These are phyloP conservation scores for Imleria badia DNA, from an alignment of 768 basidiomycete species.

Conservation along the genomic window DNA sequence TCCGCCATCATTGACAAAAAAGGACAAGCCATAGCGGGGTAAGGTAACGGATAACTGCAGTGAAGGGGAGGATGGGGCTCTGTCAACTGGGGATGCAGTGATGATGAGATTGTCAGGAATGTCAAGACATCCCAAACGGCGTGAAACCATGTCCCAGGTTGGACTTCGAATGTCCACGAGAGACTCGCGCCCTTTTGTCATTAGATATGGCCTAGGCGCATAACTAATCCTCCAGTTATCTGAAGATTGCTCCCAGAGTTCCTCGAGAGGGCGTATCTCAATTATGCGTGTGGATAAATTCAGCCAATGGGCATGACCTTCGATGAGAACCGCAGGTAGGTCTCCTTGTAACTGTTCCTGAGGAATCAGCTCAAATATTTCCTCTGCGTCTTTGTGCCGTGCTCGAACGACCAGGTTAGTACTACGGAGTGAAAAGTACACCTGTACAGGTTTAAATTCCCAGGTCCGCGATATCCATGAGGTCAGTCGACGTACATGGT, in stretches of 20 bases:
- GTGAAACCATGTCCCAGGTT: not conserved
- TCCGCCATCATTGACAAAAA: not conserved
- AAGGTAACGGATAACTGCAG: not conserved
- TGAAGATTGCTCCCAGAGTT: not conserved
- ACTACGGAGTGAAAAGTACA: no score
- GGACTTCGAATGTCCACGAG: not conserved
- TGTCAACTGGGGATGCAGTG: not conserved
- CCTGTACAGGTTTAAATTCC: no score
- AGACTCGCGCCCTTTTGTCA: not conserved
- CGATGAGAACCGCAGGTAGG: not conserved
- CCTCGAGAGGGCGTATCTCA: not conserved
- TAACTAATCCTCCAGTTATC: not conserved
- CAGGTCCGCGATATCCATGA: not conserved
- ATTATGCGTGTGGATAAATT: not conserved
- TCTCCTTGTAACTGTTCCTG: not conserved
- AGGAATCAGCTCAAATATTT: not conserved
- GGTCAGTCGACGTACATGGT: not conserved
- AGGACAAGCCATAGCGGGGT: not conserved
- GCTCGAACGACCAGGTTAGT: not conserved
- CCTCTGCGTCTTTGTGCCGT: not conserved
- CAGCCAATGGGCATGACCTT: not conserved
- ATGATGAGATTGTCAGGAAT: not conserved
- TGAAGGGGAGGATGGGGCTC: not conserved
- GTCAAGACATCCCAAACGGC: not conserved
- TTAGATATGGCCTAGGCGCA: not conserved